Evolutionary conservation across 495 filamentous ascomycete genomes (phyloP).

Genomic region (Viridothelium virens): DNA sequence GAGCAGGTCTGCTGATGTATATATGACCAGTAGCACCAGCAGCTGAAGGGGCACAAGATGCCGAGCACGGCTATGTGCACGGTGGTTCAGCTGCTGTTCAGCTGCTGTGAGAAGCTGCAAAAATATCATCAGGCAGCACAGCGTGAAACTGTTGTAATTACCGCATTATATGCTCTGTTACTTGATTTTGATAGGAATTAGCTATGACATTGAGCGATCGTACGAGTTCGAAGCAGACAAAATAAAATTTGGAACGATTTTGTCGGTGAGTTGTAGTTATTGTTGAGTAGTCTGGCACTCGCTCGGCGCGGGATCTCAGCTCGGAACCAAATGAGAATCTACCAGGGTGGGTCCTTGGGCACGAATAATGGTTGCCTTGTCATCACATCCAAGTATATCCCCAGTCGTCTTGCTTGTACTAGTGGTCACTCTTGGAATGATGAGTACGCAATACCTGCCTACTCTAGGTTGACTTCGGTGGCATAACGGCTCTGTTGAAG

Average conservation of each 20-base stretch:
- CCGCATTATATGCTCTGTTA: neutral
- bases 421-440: neutral
- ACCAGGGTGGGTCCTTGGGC: too few species aligned
- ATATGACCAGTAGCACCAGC: neutral
- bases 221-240: too few species aligned
- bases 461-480: neutral
- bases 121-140: neutral
- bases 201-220: too few species aligned
- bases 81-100: neutral
- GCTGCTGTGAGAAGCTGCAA: neutral
- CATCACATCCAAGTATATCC: too few species aligned
- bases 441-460: neutral
- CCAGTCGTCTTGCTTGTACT: neutral
- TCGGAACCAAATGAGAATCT: too few species aligned
- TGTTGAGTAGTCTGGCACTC: too few species aligned
- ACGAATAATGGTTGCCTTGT: too few species aligned
- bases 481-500: neutral
- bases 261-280: too few species aligned
- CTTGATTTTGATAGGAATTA: neutral
- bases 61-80: neutral
- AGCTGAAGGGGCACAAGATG: neutral
- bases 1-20: neutral
- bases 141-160: neutral
- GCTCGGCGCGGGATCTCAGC: too few species aligned
- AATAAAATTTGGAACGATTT: too few species aligned